Base-by-base conservation (phyloP, 23 red algal species). In the Gracilariopsis chorda region DNA sequence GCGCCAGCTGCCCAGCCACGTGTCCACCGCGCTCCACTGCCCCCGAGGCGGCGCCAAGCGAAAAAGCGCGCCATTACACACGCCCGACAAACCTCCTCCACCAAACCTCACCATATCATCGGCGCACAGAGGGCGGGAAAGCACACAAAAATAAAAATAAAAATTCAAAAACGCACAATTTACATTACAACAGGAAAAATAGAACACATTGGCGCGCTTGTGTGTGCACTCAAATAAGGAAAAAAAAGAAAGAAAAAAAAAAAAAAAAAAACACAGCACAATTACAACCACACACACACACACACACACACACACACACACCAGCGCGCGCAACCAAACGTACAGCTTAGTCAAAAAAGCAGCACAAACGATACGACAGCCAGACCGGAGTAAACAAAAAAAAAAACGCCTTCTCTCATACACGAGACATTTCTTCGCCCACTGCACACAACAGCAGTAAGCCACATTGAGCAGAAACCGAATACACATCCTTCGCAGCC, bases 381-480 rank as follows among this genome's bases (percentile, higher is more conserved):
- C 16, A 55, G 14, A 55, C 49, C 14, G n/a, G n/a, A 55, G 29
- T 77, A 47, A 25, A 6, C 8, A 47, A 10, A 59, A 11, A 59
- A 7, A 77, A 6, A 36, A 4, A 4, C 70, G 29, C 8, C 25
- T 4, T 25, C 44, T 6, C 3, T 36, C 7, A 21, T 44, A 75
- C 23, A 23, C 41, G 0, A 27, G 49, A 65, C 77, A 83, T 65
- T 60, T 92, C 88, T 48, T 92, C 77, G 51, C 77, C 63, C 10
- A 92, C 88, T 6, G 78, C 47, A 62, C 61, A 67, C 28, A 92
- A 77, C 30, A 92, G 44, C 52, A 59, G 47, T 30, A 92, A 23
- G 7, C 88, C 88, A 81, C 88, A 92, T 40, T 48, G 51, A 11
- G 88, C 43, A 23, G 88, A 72, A 41, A 92, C 78, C 36, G 74